Conservation (phyloP, 140 eudicot genomes). For the Ambrosia hybrid region DNA sequence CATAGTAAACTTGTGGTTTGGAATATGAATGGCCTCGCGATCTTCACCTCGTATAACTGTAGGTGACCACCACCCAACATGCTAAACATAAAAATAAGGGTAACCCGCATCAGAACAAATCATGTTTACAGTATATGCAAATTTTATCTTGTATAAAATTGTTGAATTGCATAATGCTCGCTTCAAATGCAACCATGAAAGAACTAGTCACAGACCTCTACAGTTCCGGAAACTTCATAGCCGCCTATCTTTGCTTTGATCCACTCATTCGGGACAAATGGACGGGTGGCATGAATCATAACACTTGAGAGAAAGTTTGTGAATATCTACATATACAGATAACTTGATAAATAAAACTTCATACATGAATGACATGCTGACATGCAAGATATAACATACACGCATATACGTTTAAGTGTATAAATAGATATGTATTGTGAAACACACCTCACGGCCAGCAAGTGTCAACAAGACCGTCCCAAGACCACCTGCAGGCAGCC, state of each 20-base stretch:
- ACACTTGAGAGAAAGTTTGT: constrained; percentile 92
- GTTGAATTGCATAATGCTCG: neutral
- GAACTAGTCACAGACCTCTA: constrained; percentile 89
- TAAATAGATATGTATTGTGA: neutral
- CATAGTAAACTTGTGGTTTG: constrained; percentile 88
- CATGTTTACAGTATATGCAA: constrained; percentile 6
- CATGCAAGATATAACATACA: too few relatives aligned
- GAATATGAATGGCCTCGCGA: constrained; percentile 96
- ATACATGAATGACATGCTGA: constrained; percentile 10
- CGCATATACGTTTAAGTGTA: neutral
- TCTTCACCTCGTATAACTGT: constrained; percentile 30
- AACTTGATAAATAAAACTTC: neutral
- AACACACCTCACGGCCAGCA: constrained; percentile 92
- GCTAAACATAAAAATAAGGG: constrained; percentile 43
- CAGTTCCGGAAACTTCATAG: constrained; percentile 93
- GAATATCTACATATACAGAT: constrained; percentile 56
- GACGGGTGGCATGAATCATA: constrained; percentile 95
- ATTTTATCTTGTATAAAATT: neutral
- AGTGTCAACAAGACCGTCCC: constrained; percentile 93
- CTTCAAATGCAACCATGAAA: neutral
- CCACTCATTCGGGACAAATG: constrained; percentile 88
- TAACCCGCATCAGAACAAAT: neutral
- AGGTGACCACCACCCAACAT: constrained; percentile 99
- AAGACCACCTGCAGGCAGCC: constrained; percentile 97
- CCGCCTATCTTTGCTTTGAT: constrained; percentile 93